Evolutionary conservation across 1,139 yeast species (phyloP).

Genomic region (Debaryomycetaceae sp.): DNA sequence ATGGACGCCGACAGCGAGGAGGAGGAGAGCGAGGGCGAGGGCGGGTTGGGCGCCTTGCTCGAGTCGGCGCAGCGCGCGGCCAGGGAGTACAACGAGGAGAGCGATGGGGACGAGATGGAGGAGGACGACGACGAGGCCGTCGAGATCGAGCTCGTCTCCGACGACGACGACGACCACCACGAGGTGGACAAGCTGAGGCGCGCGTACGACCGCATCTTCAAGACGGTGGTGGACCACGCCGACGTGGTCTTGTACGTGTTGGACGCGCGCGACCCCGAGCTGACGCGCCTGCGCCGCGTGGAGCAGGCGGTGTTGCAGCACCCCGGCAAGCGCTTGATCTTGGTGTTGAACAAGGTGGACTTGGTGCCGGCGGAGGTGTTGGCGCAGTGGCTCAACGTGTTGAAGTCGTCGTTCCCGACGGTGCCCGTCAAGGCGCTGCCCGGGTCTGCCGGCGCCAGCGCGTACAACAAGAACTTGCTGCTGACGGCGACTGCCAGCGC

Average conservation of each 20-base stretch:
- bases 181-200: conserved; percentile 76
- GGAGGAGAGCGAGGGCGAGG: conserved; percentile 40
- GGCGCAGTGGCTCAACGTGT: conserved; percentile 77
- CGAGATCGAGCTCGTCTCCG: conserved; percentile 48
- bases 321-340: conserved; percentile 74
- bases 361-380: conserved; percentile 81
- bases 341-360: conserved; percentile 87
- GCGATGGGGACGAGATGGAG: conserved; percentile 32
- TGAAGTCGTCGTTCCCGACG: conserved; percentile 84
- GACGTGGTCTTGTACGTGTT: conserved; percentile 89
- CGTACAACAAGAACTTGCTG: conserved; percentile 76
- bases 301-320: conserved; percentile 84
- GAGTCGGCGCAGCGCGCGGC: conserved; percentile 90
- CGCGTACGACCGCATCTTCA: conserved; percentile 87
- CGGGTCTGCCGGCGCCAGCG: conserved; percentile 51
- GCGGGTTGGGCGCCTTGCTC: conserved; percentile 77
- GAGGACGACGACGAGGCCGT: conserved; percentile 35
- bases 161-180: conserved; percentile 33
- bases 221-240: conserved; percentile 76
- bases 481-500: conserved; percentile 69
- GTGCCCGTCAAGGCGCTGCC: conserved; percentile 74
- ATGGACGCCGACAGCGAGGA: conserved; percentile 24
- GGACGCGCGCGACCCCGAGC: conserved; percentile 97
- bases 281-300: conserved; percentile 86
- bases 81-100: conserved; percentile 59